Conservation (phyloP, 768 basidiomycete genomes). For the Infundibulicybe gibba region DNA sequence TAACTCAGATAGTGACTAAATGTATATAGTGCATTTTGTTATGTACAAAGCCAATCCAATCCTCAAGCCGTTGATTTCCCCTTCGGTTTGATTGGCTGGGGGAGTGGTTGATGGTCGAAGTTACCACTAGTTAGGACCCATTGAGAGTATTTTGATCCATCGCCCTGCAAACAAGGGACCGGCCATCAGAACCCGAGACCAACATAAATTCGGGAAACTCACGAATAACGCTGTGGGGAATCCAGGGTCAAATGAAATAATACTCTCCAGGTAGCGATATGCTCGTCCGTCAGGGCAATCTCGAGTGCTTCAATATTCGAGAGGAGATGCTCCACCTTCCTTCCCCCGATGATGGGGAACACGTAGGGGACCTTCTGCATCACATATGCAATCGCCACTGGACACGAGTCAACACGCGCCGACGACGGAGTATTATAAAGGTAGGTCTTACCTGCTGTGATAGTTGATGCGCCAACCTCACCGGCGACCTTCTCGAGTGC, state of each 20-base stretch:
- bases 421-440: not conserved
- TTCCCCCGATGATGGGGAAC: conserved; percentile 46
- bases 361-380: conserved; percentile 51
- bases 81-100: too few relatives aligned
- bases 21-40: too few relatives aligned
- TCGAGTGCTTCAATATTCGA: conserved; percentile 47
- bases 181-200: too few relatives aligned
- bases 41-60: too few relatives aligned
- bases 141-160: too few relatives aligned
- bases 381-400: conserved; percentile 49
- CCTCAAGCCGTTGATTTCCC: too few relatives aligned
- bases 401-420: not conserved
- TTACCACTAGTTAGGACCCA: too few relatives aligned
- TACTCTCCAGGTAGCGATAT: conserved; percentile 42
- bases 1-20: too few relatives aligned
- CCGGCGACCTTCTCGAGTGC: conserved; percentile 48
- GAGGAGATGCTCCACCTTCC: conserved; percentile 49
- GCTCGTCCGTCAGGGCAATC: conserved; percentile 35
- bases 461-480: conserved; percentile 42
- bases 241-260: conserved; percentile 38
- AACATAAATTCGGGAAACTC: conserved; percentile 5
- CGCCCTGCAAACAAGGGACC: too few relatives aligned
- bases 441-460: conserved; percentile 37
- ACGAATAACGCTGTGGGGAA: conserved; percentile 33
- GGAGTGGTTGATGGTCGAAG: too few relatives aligned